phyloP scores from a whole-genome alignment of 225 moss, liverwort and hornwort species.

The Antitrichia curtipendula region DNA sequence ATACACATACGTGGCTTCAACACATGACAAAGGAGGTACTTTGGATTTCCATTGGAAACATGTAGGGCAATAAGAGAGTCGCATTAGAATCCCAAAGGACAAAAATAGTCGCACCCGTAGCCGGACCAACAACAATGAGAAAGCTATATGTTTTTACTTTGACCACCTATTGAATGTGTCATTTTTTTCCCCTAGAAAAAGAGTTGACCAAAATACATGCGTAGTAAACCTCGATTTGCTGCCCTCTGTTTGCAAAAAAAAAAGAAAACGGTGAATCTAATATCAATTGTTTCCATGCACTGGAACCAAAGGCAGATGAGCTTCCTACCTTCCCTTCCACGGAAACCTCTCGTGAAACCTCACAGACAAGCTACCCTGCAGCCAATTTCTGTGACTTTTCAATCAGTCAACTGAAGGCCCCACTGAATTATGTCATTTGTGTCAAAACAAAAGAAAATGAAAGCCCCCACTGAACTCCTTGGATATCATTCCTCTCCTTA shows the following conservation, averaged over 20 bases:
- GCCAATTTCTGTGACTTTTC: neutral
- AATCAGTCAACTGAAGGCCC: too few relatives aligned
- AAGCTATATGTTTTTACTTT: neutral
- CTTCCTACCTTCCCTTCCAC: neutral
- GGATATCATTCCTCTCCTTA: too few relatives aligned
- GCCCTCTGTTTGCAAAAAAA: fast-evolving
- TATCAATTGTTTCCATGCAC: too few relatives aligned
- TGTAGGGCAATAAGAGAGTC: fast-evolving
- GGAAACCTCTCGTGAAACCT: neutral
- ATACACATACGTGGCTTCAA: too few relatives aligned
- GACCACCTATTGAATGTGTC: neutral
- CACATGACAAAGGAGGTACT: neutral
- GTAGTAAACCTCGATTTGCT: fast-evolving
- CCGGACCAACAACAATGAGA: too few relatives aligned
- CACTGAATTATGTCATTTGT: too few relatives aligned
- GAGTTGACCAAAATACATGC: neutral
- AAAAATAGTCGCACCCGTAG: fast-evolving
- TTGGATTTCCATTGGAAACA: neutral
- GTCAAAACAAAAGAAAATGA: too few relatives aligned
- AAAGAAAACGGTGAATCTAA: too few relatives aligned
- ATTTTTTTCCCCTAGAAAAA: too few relatives aligned
- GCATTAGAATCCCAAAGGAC: neutral
- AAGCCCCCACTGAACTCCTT: too few relatives aligned
- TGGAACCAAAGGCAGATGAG: neutral
- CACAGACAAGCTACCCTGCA: neutral